Conservation (phyloP, 2,329 filamentous ascomycete genomes). For the Aspergillus sp. region DNA sequence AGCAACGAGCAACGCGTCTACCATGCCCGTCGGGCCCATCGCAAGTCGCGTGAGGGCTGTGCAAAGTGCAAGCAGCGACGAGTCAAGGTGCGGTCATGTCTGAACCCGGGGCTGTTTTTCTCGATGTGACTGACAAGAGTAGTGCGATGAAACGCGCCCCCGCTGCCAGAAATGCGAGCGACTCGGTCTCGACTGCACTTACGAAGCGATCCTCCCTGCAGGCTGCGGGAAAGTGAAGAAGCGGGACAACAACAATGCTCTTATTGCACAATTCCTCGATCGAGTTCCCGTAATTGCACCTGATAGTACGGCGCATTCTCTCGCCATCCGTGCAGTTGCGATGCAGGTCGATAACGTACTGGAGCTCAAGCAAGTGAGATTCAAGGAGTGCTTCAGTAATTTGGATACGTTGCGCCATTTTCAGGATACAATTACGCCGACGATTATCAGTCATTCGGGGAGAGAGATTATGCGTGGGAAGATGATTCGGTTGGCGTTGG, state of each 20-base stretch:
- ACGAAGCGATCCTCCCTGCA: slow-evolving; percentile 15
- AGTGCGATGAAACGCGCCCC: slow-evolving; percentile 39
- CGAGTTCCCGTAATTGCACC: slow-evolving; percentile 12
- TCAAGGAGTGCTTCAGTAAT: background rate
- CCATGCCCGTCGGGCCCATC: slow-evolving; percentile 33
- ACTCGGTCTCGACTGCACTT: slow-evolving; percentile 31
- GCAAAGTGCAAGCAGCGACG: slow-evolving; percentile 34
- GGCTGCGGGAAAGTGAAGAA: slow-evolving; percentile 3
- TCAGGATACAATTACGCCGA: slow-evolving; percentile 17
- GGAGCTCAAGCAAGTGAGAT: slow-evolving; percentile 1
- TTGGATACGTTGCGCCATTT: slow-evolving; percentile 33
- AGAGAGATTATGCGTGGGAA: slow-evolving; percentile 22
- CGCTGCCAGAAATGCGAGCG: slow-evolving; percentile 32
- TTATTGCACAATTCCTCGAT: slow-evolving; percentile 17
- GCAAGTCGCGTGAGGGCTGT: slow-evolving; percentile 36
- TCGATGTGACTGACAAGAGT: background rate
- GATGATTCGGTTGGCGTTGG: slow-evolving; percentile 31
- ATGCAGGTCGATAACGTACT: slow-evolving; percentile 27
- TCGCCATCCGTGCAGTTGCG: slow-evolving; percentile 21
- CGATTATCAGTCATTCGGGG: slow-evolving; percentile 13
- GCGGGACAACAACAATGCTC: background rate
- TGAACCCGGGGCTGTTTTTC: background rate
- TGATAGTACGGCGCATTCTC: slow-evolving; percentile 19
- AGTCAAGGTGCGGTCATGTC: slow-evolving; percentile 32
- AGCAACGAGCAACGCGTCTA: slow-evolving; percentile 17